A percentile compares a stretch with the other conserved stretches of the same genome.
Evolutionary conservation across 2,329 filamentous ascomycete genomes (phyloP).

Genomic region (Lasiodiplodia sp.): DNA sequence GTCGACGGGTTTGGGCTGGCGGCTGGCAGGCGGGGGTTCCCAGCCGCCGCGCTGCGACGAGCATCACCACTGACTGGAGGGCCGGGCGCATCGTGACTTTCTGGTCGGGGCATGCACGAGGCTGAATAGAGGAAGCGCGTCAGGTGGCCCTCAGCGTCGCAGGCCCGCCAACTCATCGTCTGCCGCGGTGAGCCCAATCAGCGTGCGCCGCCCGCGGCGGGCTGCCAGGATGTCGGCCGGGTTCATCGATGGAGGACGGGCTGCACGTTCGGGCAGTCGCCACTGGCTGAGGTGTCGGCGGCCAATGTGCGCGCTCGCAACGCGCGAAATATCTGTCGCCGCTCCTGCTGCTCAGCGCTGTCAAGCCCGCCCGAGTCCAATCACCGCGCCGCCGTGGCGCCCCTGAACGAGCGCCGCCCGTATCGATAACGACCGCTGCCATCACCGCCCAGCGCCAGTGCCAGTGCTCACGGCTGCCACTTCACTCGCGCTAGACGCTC

Average conservation of each 20-base stretch:
- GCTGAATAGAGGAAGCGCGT: constrained; percentile 24
- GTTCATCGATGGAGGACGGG: constrained; percentile 8
- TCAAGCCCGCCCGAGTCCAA: constrained; percentile 12
- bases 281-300: constrained; percentile 24
- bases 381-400: constrained; percentile 17
- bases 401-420: constrained; percentile 11
- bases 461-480: constrained; percentile 13
- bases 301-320: constrained; percentile 9
- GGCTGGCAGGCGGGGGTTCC: neutral
- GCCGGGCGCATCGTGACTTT: constrained; percentile 13
- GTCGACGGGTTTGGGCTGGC: neutral
- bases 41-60: neutral
- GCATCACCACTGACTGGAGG: neutral
- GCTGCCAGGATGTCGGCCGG: neutral
- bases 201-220: neutral
- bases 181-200: neutral
- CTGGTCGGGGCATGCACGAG: constrained; percentile 23
- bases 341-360: constrained; percentile 16
- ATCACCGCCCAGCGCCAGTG: neutral
- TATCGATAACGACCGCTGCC: constrained; percentile 14
- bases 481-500: constrained; percentile 21
- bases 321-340: constrained; percentile 24
- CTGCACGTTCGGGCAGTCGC: constrained; percentile 17
- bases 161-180: neutral
- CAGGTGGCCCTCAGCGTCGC: constrained; percentile 19